Evolutionary conservation across 805 yeast species (phyloP).

Genomic region (Brettanomyces naardenensis): DNA sequence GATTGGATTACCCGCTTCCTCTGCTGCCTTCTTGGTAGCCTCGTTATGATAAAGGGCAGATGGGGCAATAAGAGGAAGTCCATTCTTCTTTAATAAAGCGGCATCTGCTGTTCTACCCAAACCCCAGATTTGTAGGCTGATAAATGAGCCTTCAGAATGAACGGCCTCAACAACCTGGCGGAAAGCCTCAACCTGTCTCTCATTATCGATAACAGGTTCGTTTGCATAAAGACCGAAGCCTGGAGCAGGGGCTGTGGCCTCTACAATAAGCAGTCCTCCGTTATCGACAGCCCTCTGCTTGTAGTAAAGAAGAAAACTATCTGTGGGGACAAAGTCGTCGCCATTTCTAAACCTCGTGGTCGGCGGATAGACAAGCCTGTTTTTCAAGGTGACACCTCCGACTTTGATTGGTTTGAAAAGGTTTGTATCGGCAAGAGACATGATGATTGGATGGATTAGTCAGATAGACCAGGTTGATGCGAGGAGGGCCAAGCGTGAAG

Average conservation of each 20-base stretch:
- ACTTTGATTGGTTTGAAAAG: slow-evolving; percentile 37
- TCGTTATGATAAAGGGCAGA: slow-evolving; percentile 34
- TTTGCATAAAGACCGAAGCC: slow-evolving; percentile 34
- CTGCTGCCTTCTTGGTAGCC: slow-evolving; percentile 27
- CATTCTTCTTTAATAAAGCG: slow-evolving; percentile 27
- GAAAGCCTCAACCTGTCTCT: slow-evolving; percentile 43
- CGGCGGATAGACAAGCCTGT: slow-evolving; percentile 43
- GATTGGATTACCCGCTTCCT: slow-evolving; percentile 33
- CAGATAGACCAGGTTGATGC: too few species aligned
- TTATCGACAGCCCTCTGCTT: slow-evolving; percentile 43
- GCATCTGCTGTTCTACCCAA: slow-evolving; percentile 36
- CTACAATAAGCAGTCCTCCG: slow-evolving; percentile 55
- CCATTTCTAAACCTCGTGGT: slow-evolving; percentile 39
- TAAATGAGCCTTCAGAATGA: slow-evolving; percentile 40
- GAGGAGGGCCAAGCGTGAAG: too few species aligned
- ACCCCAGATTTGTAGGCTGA: slow-evolving; percentile 46
- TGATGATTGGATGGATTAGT: too few species aligned
- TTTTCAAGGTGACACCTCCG: slow-evolving; percentile 28
- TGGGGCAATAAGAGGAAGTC: slow-evolving; percentile 27
- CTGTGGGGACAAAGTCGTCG: slow-evolving; percentile 35
- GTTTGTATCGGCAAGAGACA: slow-evolving; percentile 11
- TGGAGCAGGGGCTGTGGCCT: slow-evolving; percentile 45
- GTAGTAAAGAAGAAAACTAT: slow-evolving; percentile 45
- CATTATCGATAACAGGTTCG: slow-evolving; percentile 44
- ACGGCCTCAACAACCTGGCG: slow-evolving; percentile 38